Conservation (phyloP, 495 filamentous ascomycete genomes). For the Hypoxylon intermedium region DNA sequence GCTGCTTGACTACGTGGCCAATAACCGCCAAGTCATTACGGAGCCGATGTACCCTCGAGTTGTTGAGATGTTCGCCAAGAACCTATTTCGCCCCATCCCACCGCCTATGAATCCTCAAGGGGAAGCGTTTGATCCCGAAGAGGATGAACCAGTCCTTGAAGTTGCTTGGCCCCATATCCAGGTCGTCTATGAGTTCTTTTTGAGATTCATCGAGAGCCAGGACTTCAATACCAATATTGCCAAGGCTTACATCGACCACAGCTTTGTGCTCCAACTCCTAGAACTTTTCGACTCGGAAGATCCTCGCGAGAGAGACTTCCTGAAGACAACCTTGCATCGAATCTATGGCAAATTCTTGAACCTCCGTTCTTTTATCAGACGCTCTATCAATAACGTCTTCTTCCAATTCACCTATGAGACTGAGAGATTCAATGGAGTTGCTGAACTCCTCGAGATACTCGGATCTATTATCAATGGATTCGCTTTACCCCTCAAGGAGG, state of each 20-base stretch:
- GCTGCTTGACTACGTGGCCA: conserved; percentile 96
- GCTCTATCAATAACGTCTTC: conserved; percentile 99
- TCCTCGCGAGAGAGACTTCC: conserved; percentile 93
- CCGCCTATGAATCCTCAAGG: conserved; percentile 97
- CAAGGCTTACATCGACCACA: conserved; percentile 98
- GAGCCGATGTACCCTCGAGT: conserved; percentile 99
- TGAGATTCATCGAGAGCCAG: conserved; percentile 98
- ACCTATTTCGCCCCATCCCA: conserved; percentile 95
- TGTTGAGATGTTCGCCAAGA: conserved; percentile 99
- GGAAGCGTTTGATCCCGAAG: conserved; percentile 97
- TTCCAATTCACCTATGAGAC: conserved; percentile 99
- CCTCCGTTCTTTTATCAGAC: conserved; percentile 92
- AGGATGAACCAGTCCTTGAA: conserved; percentile 97
- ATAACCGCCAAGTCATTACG: conserved; percentile 97
- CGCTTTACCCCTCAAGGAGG: conserved; percentile 94
- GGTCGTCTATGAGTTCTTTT: conserved; percentile 99
- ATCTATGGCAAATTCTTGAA: conserved; percentile 99
- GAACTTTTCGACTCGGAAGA: conserved; percentile 99
- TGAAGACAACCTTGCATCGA: conserved; percentile 96
- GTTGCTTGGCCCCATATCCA: conserved; percentile 99
- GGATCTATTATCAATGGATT: conserved; percentile 99
- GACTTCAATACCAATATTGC: conserved; percentile 99
- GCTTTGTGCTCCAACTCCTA: conserved; percentile 95
- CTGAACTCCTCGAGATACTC: conserved; percentile 93
- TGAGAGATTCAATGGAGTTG: conserved; percentile 97